Evolutionary conservation across 139 green algal genomes (phyloP).

Genomic region (Chlorella sp.): DNA sequence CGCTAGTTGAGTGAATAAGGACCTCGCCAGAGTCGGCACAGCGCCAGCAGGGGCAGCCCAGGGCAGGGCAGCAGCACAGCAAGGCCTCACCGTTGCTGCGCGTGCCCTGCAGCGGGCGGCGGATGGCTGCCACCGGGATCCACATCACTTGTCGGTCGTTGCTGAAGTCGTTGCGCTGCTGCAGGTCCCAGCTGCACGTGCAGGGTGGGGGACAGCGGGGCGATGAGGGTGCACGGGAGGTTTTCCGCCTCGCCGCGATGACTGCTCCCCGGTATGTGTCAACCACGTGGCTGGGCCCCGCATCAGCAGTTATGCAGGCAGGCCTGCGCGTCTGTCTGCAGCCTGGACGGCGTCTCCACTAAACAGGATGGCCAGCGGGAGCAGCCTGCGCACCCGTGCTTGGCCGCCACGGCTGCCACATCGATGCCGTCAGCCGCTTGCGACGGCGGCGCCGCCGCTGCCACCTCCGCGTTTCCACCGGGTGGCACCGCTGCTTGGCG

Average conservation of each 20-base stretch:
- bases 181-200: conserved; percentile 19
- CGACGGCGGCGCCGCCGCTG: not conserved
- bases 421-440: not conserved
- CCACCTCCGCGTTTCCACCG: not conserved
- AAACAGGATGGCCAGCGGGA: no score
- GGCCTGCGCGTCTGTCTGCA: no score
- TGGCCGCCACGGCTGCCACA: not conserved
- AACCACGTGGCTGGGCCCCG: no score
- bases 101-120: conserved; percentile 61
- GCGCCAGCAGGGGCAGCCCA: no score
- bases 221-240: no score
- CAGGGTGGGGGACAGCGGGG: not conserved
- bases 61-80: not conserved
- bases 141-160: conserved; percentile 6
- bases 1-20: no score
- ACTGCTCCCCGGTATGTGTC: no score
- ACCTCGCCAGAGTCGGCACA: no score
- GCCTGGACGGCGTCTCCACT: no score
- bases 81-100: conserved; percentile 71
- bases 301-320: no score
- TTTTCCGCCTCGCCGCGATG: no score
- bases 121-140: conserved; percentile 51
- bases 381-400: not conserved
- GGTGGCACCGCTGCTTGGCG: not conserved
- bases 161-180: conserved; percentile 9